These are phyloP conservation scores for Heteromeles arbutifolia DNA, from an alignment of 306 rosid genomes.

Conservation along the genomic window DNA sequence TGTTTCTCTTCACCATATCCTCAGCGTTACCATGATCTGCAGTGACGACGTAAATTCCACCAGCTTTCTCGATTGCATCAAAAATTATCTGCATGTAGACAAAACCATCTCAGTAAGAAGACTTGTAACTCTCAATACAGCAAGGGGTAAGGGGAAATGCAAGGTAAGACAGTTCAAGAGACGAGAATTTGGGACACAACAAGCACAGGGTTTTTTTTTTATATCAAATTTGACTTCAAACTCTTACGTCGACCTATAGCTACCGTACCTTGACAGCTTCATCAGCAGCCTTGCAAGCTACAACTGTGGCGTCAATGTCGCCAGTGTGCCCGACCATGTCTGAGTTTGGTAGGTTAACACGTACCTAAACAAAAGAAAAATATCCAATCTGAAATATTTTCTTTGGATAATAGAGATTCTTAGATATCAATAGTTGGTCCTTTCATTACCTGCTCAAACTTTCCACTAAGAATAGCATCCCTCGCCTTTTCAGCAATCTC, in stretches of 20 bases:
- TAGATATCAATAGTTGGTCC: background rate
- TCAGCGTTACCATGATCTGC: slow-evolving; percentile 99
- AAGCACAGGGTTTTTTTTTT: background rate
- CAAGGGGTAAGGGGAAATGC: background rate
- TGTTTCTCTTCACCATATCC: slow-evolving; percentile 96
- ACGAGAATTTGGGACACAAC: background rate
- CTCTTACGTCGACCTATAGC: background rate
- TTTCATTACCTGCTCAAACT: slow-evolving; percentile 58
- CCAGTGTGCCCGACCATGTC: slow-evolving; percentile 99
- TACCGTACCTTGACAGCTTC: slow-evolving; percentile 75
- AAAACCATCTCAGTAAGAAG: background rate
- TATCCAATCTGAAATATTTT: background rate
- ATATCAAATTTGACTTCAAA: background rate
- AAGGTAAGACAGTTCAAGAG: background rate
- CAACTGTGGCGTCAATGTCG: slow-evolving; percentile 84
- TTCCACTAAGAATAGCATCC: slow-evolving; percentile 78
- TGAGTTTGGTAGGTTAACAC: slow-evolving; percentile 92
- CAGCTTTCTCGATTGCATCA: slow-evolving; percentile 86
- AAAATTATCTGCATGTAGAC: slow-evolving; percentile 64
- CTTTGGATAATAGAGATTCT: background rate
- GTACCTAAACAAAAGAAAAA: slow-evolving; percentile 45
- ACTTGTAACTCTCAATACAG: background rate
- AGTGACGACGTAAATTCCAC: slow-evolving; percentile 94
- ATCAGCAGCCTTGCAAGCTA: slow-evolving; percentile 98
- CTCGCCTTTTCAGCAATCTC: slow-evolving; percentile 87